Conservation (phyloP, 805 yeast genomes). For the Soucietia sequanensis region DNA sequence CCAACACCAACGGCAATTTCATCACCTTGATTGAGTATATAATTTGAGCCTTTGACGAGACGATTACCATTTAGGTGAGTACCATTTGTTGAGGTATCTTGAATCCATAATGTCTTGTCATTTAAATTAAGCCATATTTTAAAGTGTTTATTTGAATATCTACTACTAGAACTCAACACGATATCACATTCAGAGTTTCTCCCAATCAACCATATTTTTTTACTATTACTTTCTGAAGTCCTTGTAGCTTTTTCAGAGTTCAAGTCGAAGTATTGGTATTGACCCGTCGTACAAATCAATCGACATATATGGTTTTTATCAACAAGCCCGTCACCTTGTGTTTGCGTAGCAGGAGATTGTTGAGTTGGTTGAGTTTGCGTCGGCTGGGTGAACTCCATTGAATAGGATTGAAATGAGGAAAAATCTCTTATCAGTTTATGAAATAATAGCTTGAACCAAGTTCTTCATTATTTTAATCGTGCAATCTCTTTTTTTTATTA, state of each 20-base stretch:
- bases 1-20: constrained; percentile 90
- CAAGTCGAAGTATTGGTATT: constrained; percentile 48
- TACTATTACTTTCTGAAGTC: constrained; percentile 11
- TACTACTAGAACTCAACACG: constrained; percentile 53
- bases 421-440: too few species aligned
- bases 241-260: constrained; percentile 22
- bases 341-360: constrained; percentile 31
- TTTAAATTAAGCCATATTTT: constrained; percentile 64
- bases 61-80: constrained; percentile 78
- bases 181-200: constrained; percentile 68
- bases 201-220: constrained; percentile 68
- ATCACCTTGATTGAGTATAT: constrained; percentile 87
- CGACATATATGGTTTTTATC: constrained; percentile 46
- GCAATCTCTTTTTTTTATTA: too few species aligned
- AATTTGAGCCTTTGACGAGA: constrained; percentile 73
- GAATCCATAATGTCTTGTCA: constrained; percentile 56
- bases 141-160: constrained; percentile 74
- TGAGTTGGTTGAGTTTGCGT: constrained; percentile 41
- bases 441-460: too few species aligned
- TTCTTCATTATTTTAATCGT: too few species aligned
- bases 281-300: constrained; percentile 60
- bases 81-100: constrained; percentile 88
- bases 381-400: constrained; percentile 24
- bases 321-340: constrained; percentile 20
- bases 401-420: too few species aligned